Evolutionary conservation across 768 basidiomycete genomes (phyloP).

Genomic region (Tricholomella constricta): DNA sequence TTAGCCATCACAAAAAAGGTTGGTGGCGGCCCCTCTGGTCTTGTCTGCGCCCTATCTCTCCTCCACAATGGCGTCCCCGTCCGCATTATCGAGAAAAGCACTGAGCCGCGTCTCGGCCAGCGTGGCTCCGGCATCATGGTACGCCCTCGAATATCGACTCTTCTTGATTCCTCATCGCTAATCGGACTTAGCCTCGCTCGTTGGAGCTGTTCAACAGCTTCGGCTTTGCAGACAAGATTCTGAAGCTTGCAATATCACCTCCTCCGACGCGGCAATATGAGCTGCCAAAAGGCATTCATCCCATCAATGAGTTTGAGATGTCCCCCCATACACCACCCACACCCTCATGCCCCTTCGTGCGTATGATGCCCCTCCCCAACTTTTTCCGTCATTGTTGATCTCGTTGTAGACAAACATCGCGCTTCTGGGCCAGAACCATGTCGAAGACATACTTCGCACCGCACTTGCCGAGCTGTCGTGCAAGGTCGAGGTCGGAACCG

Average conservation of each 20-base stretch:
- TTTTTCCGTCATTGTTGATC: background rate
- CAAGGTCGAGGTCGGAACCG: conserved; percentile 45
- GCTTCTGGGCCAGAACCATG: conserved; percentile 36
- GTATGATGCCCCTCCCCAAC: conserved; percentile 5
- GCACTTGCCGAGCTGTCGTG: conserved; percentile 34
- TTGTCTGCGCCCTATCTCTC: conserved; percentile 44
- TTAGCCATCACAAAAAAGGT: conserved; percentile 33
- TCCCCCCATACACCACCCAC: conserved; percentile 29
- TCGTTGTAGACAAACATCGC: conserved; percentile 30
- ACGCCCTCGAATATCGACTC: background rate
- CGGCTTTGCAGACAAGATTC: conserved; percentile 37
- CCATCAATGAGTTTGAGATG: conserved; percentile 35
- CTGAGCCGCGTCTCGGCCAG: conserved; percentile 34
- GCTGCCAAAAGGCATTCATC: conserved; percentile 29
- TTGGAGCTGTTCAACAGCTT: conserved; percentile 46
- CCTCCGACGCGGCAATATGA: conserved; percentile 36
- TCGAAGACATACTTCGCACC: conserved; percentile 40
- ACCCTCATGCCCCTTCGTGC: conserved; percentile 36
- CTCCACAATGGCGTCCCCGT: conserved; percentile 48
- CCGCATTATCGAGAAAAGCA: conserved; percentile 52
- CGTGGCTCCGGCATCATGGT: background rate
- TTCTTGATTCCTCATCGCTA: background rate
- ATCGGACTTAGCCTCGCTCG: conserved; percentile 38
- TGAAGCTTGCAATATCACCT: conserved; percentile 28
- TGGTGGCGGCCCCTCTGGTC: conserved; percentile 49